Conservation (phyloP, 2,329 filamentous ascomycete species). For the Colletotrichum lupini region DNA sequence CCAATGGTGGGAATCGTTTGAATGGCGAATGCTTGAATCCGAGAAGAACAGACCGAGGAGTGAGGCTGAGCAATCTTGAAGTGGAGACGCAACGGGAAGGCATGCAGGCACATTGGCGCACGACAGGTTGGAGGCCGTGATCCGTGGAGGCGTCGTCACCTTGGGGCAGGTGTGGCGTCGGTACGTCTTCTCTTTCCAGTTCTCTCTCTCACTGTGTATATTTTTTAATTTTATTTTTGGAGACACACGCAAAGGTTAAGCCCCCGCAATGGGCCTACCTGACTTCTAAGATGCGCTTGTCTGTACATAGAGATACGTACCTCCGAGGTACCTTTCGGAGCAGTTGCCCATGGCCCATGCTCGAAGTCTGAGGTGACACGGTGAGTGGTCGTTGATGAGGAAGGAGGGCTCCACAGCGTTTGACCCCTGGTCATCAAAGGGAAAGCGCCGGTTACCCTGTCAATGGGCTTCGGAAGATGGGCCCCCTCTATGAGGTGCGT, state of each 20-base stretch:
- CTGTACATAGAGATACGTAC: background rate
- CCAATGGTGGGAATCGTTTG: background rate
- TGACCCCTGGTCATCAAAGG: slow-evolving; percentile 3
- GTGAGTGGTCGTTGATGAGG: background rate
- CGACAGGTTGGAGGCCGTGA: background rate
- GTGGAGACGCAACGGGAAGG: slow-evolving; percentile 8
- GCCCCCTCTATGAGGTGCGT: background rate
- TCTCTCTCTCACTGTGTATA: background rate
- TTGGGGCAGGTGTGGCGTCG: slow-evolving; percentile 27
- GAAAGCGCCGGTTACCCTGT: slow-evolving; percentile 31
- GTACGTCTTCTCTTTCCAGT: background rate
- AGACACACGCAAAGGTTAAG: slow-evolving; percentile 17
- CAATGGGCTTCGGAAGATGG: slow-evolving; percentile 23
- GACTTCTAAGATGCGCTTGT: background rate
- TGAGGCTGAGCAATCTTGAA: slow-evolving; percentile 29
- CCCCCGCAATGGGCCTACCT: background rate
- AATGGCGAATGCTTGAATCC: background rate
- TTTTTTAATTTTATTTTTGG: slow-evolving; percentile 25
- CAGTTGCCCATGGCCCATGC: too few relatives aligned
- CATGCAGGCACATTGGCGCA: background rate
- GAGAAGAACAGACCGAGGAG: background rate
- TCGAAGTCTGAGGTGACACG: background rate
- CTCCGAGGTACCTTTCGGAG: background rate
- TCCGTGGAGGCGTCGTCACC: slow-evolving; percentile 30
- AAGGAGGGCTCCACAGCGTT: background rate